These are phyloP conservation scores for Geosmithia flava DNA, from an alignment of 2,329 filamentous ascomycete species.

Conservation along the genomic window DNA sequence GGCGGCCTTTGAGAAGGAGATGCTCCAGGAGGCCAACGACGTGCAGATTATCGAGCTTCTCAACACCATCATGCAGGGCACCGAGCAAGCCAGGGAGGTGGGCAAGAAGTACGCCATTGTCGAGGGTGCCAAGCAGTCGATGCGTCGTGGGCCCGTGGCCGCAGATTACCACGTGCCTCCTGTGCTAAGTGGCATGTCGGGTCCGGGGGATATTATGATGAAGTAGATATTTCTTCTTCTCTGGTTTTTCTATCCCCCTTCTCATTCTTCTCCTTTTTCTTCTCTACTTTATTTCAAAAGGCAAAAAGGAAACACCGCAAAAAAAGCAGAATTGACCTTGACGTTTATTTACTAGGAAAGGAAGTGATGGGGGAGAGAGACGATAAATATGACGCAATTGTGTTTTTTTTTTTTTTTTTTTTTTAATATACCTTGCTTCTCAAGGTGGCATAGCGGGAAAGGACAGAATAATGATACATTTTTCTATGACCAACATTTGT, in stretches of 20 bases:
- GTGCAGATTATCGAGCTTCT: constrained; percentile 69
- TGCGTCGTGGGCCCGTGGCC: background rate
- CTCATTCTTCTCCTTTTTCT: background rate
- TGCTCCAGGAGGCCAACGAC: constrained; percentile 70
- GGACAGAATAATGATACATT: too few relatives aligned
- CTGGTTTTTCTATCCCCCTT: too few relatives aligned
- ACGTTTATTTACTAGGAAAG: too few relatives aligned
- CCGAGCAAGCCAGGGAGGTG: constrained; percentile 58
- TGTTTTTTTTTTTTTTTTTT: too few relatives aligned
- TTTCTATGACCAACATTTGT: too few relatives aligned
- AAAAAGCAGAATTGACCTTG: too few relatives aligned
- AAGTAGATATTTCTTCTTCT: background rate
- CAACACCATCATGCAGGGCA: constrained; percentile 59
- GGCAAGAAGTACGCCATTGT: constrained; percentile 61
- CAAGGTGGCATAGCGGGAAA: too few relatives aligned
- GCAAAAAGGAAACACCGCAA: too few relatives aligned
- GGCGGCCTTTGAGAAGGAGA: constrained; percentile 55
- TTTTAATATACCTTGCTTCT: too few relatives aligned
- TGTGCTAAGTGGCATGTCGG: constrained; percentile 52
- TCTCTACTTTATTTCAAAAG: background rate
- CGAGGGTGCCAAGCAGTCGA: constrained; percentile 22
- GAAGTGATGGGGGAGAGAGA: too few relatives aligned
- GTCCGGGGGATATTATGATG: constrained; percentile 14
- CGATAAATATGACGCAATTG: too few relatives aligned
- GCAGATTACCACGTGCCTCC: background rate